Evolutionary conservation across 768 basidiomycete species (phyloP).

Genomic region (Boletus subparvulus): DNA sequence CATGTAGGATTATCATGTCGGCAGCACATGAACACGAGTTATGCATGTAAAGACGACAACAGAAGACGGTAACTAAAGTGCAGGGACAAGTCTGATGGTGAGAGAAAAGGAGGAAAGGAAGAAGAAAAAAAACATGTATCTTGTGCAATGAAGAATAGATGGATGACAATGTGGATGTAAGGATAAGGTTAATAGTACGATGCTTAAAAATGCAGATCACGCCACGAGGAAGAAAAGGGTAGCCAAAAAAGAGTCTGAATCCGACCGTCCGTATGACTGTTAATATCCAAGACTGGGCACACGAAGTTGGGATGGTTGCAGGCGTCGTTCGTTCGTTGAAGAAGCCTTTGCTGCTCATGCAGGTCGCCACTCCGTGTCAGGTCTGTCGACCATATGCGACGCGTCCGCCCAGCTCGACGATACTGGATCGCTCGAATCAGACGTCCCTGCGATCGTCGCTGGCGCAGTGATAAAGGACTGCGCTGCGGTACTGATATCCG

Average conservation of each 20-base stretch:
- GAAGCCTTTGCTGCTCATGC: constrained; percentile 29
- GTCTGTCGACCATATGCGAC: constrained; percentile 44
- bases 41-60: constrained; percentile 12
- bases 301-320: not conserved
- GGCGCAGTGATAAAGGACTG: constrained; percentile 69
- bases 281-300: constrained; percentile 11
- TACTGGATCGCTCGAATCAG: constrained; percentile 50
- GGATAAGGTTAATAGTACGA: constrained; percentile 20
- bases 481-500: constrained; percentile 68
- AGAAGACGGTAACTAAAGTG: not conserved
- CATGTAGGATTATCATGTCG: constrained; percentile 7
- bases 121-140: not conserved
- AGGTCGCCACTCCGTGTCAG: constrained; percentile 39
- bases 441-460: constrained; percentile 54
- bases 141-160: not conserved
- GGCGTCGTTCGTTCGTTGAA: not conserved
- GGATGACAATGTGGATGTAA: constrained; percentile 1
- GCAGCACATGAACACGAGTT: constrained; percentile 6
- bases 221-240: not conserved
- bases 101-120: not conserved
- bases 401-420: constrained; percentile 49
- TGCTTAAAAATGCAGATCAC: constrained; percentile 14
- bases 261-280: constrained; percentile 10
- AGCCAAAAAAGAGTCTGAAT: not conserved
- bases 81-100: not conserved